Percentiles rank a stretch among this genome's conserved stretches.
Evolutionary conservation across 108 stramenopile species (phyloP).

Genomic region (Cyclostephanos tholiformis): DNA sequence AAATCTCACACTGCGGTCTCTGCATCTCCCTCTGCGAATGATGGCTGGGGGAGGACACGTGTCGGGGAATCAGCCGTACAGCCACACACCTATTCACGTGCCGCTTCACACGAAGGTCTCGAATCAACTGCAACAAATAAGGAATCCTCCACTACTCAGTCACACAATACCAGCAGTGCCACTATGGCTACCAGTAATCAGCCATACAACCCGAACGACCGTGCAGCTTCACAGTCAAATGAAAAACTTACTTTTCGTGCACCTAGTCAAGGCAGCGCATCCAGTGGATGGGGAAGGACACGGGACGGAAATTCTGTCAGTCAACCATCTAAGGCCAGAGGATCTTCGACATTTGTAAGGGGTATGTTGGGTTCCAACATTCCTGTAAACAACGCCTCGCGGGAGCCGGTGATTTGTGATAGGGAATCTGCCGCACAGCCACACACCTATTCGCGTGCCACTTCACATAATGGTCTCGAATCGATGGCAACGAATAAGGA

Average conservation of each 20-base stretch:
- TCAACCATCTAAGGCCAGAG: slow-evolving; percentile 9
- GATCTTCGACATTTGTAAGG: slow-evolving; percentile 11
- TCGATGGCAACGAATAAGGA: background rate
- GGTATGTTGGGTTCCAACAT: slow-evolving; percentile 2
- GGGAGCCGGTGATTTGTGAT: background rate
- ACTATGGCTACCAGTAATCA: no score
- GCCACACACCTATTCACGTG: background rate
- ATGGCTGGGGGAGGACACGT: slow-evolving; percentile 12
- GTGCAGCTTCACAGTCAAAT: background rate
- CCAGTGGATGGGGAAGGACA: slow-evolving; percentile 8
- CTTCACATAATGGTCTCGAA: background rate
- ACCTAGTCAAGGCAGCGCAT: background rate
- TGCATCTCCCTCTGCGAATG: background rate
- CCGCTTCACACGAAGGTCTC: background rate
- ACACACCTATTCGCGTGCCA: background rate
- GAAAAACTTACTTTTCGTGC: background rate
- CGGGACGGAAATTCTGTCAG: slow-evolving; percentile 2
- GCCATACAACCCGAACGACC: no score
- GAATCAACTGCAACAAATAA: background rate
- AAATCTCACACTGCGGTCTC: background rate
- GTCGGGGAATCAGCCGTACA: slow-evolving; percentile 2
- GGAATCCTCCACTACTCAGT: no score
- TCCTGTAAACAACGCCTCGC: background rate
- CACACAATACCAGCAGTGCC: no score
- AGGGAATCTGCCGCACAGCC: background rate